phyloP scores from a whole-genome alignment of 2,329 filamentous ascomycete species.

The Hypocrella siamensis region DNA sequence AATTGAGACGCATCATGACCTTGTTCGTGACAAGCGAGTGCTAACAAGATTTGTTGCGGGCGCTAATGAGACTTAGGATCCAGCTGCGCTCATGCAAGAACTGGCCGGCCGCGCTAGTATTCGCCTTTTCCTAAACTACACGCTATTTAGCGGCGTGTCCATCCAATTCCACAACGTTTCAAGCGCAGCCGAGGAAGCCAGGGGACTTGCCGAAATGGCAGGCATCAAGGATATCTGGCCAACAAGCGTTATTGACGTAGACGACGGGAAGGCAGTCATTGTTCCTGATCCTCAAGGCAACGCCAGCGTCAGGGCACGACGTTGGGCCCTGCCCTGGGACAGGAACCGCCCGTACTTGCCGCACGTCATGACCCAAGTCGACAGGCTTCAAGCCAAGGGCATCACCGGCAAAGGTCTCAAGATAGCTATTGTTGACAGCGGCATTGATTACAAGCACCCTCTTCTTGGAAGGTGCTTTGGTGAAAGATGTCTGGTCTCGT shows the following conservation, averaged over 20 bases:
- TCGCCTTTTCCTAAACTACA: background rate
- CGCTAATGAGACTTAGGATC: background rate
- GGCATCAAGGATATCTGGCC: background rate
- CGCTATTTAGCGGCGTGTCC: background rate
- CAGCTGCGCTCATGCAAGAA: background rate
- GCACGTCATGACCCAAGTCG: conserved; percentile 6
- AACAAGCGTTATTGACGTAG: background rate
- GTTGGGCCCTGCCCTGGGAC: background rate
- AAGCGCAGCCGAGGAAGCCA: background rate
- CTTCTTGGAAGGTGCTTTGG: conserved; percentile 45
- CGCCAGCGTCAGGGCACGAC: background rate
- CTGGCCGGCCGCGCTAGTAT: background rate
- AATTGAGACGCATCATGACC: background rate
- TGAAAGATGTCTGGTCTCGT: conserved; percentile 22
- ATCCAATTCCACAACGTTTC: background rate
- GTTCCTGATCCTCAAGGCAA: background rate
- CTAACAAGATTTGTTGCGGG: background rate
- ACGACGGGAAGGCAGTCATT: background rate
- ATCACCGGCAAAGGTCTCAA: conserved; percentile 6
- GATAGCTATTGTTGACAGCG: conserved; percentile 5
- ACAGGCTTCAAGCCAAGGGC: conserved; percentile 5
- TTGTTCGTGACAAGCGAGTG: background rate
- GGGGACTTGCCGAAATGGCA: background rate
- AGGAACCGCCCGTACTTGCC: background rate
- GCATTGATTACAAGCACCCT: conserved; percentile 41